Evolutionary conservation across 2,329 filamentous ascomycete species (phyloP).

Genomic region (Colletotrichum brevisporum): DNA sequence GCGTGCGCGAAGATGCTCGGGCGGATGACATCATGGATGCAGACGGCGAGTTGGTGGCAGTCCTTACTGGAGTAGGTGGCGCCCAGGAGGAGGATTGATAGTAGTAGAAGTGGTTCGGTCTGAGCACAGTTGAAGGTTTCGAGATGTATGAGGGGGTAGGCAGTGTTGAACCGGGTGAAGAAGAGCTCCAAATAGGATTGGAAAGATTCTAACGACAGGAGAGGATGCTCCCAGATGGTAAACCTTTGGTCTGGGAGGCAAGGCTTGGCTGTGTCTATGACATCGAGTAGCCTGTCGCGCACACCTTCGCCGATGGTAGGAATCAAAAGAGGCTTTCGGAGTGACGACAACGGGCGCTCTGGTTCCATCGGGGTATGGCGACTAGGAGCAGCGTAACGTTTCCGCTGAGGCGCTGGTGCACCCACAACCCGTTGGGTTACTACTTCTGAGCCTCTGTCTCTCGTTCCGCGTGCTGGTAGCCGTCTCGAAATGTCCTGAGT

Average conservation of each 20-base stretch:
- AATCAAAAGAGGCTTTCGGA: constrained; percentile 40
- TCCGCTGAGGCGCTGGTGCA: neutral
- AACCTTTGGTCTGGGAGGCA: constrained; percentile 61
- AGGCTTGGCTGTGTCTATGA: constrained; percentile 65
- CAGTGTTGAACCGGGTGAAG: constrained; percentile 72
- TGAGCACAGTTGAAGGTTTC: constrained; percentile 67
- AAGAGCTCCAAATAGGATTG: constrained; percentile 72
- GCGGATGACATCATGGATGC: constrained; percentile 72
- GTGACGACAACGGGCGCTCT: constrained; percentile 45
- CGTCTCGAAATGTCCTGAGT: constrained; percentile 2
- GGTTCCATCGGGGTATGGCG: constrained; percentile 14
- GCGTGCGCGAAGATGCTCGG: constrained; percentile 71
- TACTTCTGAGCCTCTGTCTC: neutral
- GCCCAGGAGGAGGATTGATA: constrained; percentile 70
- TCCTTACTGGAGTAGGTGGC: constrained; percentile 73
- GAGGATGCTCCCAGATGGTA: constrained; percentile 63
- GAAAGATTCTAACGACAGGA: constrained; percentile 64
- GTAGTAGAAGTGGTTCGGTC: constrained; percentile 66
- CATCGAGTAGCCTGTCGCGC: constrained; percentile 59
- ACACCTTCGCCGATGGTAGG: constrained; percentile 57
- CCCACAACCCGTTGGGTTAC: neutral
- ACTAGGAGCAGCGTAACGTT: neutral
- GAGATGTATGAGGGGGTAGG: constrained; percentile 72
- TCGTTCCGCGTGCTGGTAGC: neutral
- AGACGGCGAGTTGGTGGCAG: constrained; percentile 72